These are phyloP conservation scores for Fagopyrum esculentum DNA, from an alignment of 148 eudicot species.

Conservation along the genomic window DNA sequence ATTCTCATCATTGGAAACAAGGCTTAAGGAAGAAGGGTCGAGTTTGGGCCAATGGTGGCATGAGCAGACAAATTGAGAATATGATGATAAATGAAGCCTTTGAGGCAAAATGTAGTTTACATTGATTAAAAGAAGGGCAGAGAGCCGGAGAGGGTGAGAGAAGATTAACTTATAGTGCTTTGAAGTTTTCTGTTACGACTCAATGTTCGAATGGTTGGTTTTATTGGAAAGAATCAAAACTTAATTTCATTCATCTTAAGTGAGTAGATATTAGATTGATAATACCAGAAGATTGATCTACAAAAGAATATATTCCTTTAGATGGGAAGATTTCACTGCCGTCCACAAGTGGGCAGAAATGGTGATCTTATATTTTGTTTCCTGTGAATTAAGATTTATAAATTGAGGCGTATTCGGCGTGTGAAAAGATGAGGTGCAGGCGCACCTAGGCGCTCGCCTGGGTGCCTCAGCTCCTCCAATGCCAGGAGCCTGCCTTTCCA, in stretches of 20 bases:
- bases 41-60: background rate
- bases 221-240: background rate
- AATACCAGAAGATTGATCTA: background rate
- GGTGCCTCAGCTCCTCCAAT: too few species aligned
- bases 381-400: background rate
- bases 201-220: background rate
- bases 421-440: too few species aligned
- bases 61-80: background rate
- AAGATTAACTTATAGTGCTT: background rate
- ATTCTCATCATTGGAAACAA: background rate
- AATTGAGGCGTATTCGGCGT: background rate
- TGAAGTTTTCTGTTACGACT: background rate
- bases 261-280: background rate
- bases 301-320: background rate
- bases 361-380: background rate
- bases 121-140: background rate
- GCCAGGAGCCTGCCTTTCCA: too few species aligned
- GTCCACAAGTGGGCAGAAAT: background rate
- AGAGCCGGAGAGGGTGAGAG: background rate
- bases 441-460: too few species aligned
- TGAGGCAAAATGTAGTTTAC: background rate
- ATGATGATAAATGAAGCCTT: constrained; percentile 3
- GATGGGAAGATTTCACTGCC: background rate
- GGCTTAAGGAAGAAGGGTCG: background rate
- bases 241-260: background rate